Evolutionary conservation across 192 early-diverging fungal genomes (phyloP).

Genomic region (Dispira parvispora): DNA sequence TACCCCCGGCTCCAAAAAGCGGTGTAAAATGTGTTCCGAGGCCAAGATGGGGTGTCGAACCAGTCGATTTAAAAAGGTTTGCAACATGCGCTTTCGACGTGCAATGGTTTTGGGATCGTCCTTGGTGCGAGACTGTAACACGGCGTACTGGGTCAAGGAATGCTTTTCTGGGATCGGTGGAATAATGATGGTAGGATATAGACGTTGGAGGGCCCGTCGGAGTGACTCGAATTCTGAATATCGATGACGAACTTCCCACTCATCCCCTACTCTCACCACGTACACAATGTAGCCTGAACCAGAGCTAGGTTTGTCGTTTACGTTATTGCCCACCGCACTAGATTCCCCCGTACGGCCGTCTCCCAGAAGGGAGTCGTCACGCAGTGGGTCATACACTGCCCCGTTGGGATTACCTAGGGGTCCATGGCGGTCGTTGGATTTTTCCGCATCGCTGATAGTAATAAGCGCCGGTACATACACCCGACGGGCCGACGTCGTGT

Average conservation of each 20-base stretch:
- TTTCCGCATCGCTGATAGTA: constrained; percentile 8
- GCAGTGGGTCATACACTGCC: neutral
- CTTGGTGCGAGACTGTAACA: constrained; percentile 71
- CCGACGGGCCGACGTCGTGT: neutral
- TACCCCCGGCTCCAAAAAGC: constrained; percentile 70
- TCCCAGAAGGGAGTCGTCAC: neutral
- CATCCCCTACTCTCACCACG: constrained; percentile 19
- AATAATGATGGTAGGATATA: constrained; percentile 78
- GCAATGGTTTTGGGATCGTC: constrained; percentile 84
- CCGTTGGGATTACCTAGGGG: neutral
- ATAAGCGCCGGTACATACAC: constrained; percentile 9
- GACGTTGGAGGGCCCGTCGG: constrained; percentile 48
- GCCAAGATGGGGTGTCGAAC: constrained; percentile 74
- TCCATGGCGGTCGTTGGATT: neutral
- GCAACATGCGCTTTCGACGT: constrained; percentile 79
- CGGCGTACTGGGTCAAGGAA: constrained; percentile 47
- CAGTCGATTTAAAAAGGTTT: constrained; percentile 84
- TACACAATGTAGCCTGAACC: constrained; percentile 33
- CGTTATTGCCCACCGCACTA: neutral
- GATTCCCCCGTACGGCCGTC: neutral
- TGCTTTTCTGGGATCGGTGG: constrained; percentile 98
- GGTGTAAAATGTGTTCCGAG: constrained; percentile 78
- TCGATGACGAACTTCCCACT: constrained; percentile 59
- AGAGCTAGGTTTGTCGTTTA: neutral
- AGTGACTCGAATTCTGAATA: constrained; percentile 97